Base-by-base conservation (phyloP, 768 basidiomycete genomes). In the Lactifluus hygrophoroides region DNA sequence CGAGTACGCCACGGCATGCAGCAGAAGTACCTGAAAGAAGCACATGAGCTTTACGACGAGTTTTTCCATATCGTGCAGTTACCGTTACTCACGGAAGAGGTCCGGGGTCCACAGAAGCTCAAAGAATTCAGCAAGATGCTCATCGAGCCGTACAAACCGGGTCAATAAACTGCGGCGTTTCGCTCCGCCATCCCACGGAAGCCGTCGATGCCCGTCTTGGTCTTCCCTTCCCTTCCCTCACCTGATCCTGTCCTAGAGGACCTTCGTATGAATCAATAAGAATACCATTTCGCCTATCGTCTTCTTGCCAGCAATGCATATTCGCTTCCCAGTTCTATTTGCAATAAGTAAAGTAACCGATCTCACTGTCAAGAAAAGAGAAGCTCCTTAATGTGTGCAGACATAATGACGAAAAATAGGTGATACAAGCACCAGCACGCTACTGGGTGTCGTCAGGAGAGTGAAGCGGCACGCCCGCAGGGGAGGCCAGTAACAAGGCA, bases 11-110 rank as follows among this genome's bases (percentile, higher is more conserved):
- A 91, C 72, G 88, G 86, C 75, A 98, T 98, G 95, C 94, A 98
- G 73, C 94, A 96, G 73, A 97, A 96, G 72, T 99, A 99, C 71
- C 82, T 99, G 21, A 80, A 78, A 48, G 96, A 98, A 74, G 94
- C 95, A 16, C 91, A 96, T 72, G 95, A 97, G 69, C 85, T 98
- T 49, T 96, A 96, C 69, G 91, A 92, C 72, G 93, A 96, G 66
- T 96, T 95, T 71, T 99, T 98, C 85, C 94, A 99, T 71, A 96
- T 99, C 65, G 74, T 97, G 16, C 84, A 88, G 69, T 80, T 99
- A 48, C 96, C 96, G 2, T 74, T 99, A 35, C 82, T 98, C 54
- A 96, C 94, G 5, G 94, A 98, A 70, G 96, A 98, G 73, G 95
- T 98, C 4, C 81, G 96, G 66, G 96, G 96, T 5, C 90, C 92